Conservation (phyloP, 768 basidiomycete genomes). For the Lentinula raphanica region DNA sequence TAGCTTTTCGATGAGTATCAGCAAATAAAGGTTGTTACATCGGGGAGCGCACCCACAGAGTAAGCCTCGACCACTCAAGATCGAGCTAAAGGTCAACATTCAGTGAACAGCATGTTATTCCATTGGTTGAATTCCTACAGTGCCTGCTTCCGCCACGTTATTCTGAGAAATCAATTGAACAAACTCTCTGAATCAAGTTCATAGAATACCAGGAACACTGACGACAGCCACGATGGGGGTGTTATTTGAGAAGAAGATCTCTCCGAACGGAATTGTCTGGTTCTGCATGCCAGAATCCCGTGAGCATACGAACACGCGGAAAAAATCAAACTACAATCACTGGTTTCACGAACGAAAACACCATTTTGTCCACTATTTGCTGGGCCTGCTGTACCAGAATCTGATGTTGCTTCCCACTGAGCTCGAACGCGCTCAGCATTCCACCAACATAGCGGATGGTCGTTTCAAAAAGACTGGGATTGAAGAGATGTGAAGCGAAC, state of each 20-base stretch:
- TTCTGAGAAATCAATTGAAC: constrained; percentile 1
- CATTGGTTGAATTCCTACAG: constrained; percentile 12
- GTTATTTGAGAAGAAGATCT: constrained; percentile 28
- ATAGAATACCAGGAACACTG: background rate
- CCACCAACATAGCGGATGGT: constrained; percentile 51
- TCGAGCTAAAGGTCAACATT: constrained; percentile 29
- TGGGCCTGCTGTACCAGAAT: constrained; percentile 42
- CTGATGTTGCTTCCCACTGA: constrained; percentile 36
- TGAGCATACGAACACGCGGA: background rate
- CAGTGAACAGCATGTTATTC: constrained; percentile 17
- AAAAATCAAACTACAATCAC: constrained; percentile 4
- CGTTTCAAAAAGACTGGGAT: constrained; percentile 42
- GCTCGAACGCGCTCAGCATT: constrained; percentile 44
- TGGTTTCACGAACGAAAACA: constrained; percentile 34
- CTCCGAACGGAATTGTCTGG: constrained; percentile 11
- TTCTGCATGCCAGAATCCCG: constrained; percentile 1
- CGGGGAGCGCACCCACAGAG: constrained; percentile 15
- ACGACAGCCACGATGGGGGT: constrained; percentile 18
- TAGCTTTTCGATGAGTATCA: constrained; percentile 12
- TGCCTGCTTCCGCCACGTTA: constrained; percentile 25
- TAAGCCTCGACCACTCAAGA: constrained; percentile 42
- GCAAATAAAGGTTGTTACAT: background rate
- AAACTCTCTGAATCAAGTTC: background rate
- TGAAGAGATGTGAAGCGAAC: background rate
- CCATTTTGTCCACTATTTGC: constrained; percentile 39